Percentiles rank a stretch among this genome's conserved stretches.
phyloP scores from a whole-genome alignment of 768 basidiomycete species.

The Suillus cothurnatus region DNA sequence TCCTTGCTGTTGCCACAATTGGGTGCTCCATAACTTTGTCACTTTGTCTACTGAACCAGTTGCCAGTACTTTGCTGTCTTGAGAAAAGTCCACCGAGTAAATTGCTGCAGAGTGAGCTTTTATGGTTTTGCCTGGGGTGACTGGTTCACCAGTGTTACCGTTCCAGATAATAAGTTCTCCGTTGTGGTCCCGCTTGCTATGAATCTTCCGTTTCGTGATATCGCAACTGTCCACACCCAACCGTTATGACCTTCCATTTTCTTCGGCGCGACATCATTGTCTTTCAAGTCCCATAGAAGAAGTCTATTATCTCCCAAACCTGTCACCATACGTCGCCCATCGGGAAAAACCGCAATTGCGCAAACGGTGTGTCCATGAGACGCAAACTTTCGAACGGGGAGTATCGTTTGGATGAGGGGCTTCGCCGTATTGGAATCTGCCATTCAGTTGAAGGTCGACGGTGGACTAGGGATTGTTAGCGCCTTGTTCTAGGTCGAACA shows the following conservation, averaged over 20 bases:
- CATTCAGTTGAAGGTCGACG: neutral
- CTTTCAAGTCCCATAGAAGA: neutral
- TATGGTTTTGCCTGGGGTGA: neutral
- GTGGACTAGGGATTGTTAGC: neutral
- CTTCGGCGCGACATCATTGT: neutral
- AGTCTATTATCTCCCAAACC: neutral
- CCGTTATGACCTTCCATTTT: neutral
- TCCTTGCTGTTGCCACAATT: neutral
- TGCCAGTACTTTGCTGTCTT: neutral
- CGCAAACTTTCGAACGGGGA: neutral
- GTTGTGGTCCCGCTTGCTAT: neutral
- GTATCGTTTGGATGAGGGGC: neutral
- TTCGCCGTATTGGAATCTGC: neutral
- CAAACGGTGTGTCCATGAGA: neutral
- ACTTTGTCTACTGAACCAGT: neutral
- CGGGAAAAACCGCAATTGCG: neutral
- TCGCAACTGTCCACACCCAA: neutral
- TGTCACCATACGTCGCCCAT: neutral
- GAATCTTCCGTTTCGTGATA: neutral
- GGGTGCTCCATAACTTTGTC: neutral
- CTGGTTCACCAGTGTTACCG: neutral
- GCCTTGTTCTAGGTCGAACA: too few relatives aligned
- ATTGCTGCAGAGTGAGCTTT: neutral
- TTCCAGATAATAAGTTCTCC: neutral
- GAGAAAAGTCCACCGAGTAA: neutral